These are phyloP conservation scores for Cymodocea nodosa DNA, from an alignment of 116 monocot species.

Conservation along the genomic window DNA sequence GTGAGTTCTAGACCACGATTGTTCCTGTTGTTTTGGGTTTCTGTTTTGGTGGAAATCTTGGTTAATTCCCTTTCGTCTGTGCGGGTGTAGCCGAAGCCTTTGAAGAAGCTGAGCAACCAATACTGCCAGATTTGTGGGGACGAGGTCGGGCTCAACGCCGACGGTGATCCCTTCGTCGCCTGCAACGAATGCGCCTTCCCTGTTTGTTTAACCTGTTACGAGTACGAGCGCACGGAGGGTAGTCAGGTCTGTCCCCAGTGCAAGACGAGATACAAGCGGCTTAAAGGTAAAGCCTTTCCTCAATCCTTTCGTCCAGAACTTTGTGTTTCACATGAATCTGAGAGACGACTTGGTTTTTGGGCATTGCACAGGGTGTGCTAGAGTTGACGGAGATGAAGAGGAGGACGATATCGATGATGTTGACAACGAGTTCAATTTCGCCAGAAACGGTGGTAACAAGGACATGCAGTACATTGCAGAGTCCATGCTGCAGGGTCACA, in stretches of 20 bases:
- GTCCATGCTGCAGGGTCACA: constrained; percentile 67
- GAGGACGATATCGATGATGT: constrained; percentile 82
- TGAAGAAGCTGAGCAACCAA: constrained; percentile 45
- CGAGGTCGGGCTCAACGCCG: constrained; percentile 56
- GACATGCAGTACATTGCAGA: constrained; percentile 44
- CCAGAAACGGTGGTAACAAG: constrained; percentile 17
- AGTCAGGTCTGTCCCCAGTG: constrained; percentile 83
- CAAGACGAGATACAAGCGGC: constrained; percentile 78
- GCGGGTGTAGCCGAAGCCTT: constrained; percentile 40
- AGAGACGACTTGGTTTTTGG: neutral
- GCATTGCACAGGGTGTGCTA: constrained; percentile 39
- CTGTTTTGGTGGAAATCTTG: neutral
- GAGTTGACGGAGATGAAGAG: constrained; percentile 78
- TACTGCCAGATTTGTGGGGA: constrained; percentile 91
- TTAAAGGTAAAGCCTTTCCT: constrained; percentile 34
- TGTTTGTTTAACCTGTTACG: constrained; percentile 68
- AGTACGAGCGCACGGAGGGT: constrained; percentile 83
- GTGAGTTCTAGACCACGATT: neutral
- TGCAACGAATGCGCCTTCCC: constrained; percentile 88
- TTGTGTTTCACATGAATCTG: neutral
- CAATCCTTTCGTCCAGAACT: neutral
- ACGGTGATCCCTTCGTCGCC: constrained; percentile 84
- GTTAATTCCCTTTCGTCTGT: neutral
- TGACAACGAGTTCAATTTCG: constrained; percentile 76
- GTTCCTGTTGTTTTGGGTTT: neutral